Evolutionary conservation across 179 eudicot genomes (phyloP), one percentile per base, ranked within the genome.

Genomic region (Patellifolia procumbens): DNA sequence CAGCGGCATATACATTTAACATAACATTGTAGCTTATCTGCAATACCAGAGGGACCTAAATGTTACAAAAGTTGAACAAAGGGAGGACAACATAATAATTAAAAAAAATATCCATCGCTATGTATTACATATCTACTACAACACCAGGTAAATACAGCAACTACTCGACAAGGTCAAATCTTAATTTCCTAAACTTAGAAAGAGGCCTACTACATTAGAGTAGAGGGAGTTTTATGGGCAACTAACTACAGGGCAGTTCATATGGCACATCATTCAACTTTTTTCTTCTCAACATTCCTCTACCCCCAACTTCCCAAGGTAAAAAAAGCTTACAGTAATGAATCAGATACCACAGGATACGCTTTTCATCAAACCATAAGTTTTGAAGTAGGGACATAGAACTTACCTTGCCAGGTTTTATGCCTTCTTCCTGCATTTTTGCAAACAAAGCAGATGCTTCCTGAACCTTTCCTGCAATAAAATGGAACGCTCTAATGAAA

Each of bases 11-110:
- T 35, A 83, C 86, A 78, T 87, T 91, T 78, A 93, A 86, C 94
- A 91, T 89, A 51, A 90, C 82, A 81, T 86, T 89, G 91, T 86
- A 93, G 81, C 93, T 86, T 76, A 90, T 88, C 98, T 93, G 93
- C 88, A 84, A 45, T 52, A 52, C 61, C 37, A 22, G 31, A 52
- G 74, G 64, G 51, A 37, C 61, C 70, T 43, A 16, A 45, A 22
- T 24, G 55, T 8, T 20, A 68, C 73, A 75, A 65, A 32, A n/a
- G 16, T 28, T 65, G 12, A 22, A 55, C 12, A 17, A 31, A 35
- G 26, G 46, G 48, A 32, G 35, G 31, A 19, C 42, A 19, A 34
- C 63, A 58, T 58, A 7, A 20, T n/a, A n/a, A n/a, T n/a, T n/a
- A n/a, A n/a, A n/a, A n/a, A n/a, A n/a, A n/a, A n/a, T n/a, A n/a